Percentiles rank a stretch among this genome's conserved stretches.
Conservation (phyloP, 2,329 filamentous ascomycete species). For the Neofusicoccum laricinum region DNA sequence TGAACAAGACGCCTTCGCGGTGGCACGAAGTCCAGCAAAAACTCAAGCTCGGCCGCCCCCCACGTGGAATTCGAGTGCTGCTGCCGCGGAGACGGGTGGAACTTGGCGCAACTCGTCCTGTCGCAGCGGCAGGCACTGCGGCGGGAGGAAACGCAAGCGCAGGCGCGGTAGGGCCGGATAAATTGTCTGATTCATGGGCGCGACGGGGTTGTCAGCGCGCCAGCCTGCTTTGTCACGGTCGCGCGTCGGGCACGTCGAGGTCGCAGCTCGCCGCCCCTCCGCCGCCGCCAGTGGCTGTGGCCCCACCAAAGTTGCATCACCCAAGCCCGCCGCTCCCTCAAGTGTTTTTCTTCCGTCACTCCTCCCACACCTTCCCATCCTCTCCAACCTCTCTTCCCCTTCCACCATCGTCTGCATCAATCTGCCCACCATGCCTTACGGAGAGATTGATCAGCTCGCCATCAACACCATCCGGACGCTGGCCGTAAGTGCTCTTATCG, state of each 20-base stretch:
- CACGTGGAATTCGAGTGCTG: neutral
- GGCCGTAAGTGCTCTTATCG: constrained; percentile 66
- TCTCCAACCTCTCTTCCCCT: constrained; percentile 19
- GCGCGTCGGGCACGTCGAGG: neutral
- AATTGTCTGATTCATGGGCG: constrained; percentile 4
- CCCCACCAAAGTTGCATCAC: constrained; percentile 15
- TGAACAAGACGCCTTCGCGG: neutral
- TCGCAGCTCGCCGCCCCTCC: constrained; percentile 5
- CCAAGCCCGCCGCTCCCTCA: constrained; percentile 9
- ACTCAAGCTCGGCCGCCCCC: neutral
- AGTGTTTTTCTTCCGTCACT: constrained; percentile 17
- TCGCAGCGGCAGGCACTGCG: neutral
- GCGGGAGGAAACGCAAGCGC: neutral
- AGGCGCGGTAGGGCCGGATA: constrained; percentile 2
- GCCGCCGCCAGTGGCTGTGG: neutral
- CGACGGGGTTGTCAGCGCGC: constrained; percentile 6
- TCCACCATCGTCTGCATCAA: constrained; percentile 5
- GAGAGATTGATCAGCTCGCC: constrained; percentile 81
- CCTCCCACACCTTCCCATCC: constrained; percentile 8
- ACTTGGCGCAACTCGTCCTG: neutral
- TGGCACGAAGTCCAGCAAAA: neutral
- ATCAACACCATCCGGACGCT: constrained; percentile 98
- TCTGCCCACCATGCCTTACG: constrained; percentile 73
- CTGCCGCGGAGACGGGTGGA: neutral
- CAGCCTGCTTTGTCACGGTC: constrained; percentile 10